phyloP scores from a whole-genome alignment of 1,139 yeast species.

The Yamadazyma membranifaciens region DNA sequence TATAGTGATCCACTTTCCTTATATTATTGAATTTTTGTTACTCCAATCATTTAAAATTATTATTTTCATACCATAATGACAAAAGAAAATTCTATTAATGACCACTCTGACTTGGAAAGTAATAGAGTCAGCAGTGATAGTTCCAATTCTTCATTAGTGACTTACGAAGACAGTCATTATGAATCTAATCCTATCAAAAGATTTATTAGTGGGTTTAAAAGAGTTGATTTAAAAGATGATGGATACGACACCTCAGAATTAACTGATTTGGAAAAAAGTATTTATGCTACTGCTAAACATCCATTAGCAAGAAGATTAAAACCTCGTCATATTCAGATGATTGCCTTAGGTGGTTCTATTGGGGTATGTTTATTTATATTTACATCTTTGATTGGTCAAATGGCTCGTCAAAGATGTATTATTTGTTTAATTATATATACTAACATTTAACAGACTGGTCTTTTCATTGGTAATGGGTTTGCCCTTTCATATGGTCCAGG shows the following conservation, averaged over 20 bases:
- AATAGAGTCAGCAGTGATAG: background rate
- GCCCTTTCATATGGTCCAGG: conserved; percentile 71
- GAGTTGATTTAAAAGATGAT: conserved; percentile 39
- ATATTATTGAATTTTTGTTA: too few relatives aligned
- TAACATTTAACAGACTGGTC: conserved; percentile 29
- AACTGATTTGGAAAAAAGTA: conserved; percentile 35
- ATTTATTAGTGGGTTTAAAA: conserved; percentile 38
- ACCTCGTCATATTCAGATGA: conserved; percentile 44
- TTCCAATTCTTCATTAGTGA: background rate
- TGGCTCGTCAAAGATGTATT: too few relatives aligned
- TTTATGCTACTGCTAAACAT: conserved; percentile 37
- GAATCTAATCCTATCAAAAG: conserved; percentile 13
- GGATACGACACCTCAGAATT: conserved; percentile 33
- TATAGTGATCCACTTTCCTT: too few relatives aligned
- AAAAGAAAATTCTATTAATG: conserved; percentile 1
- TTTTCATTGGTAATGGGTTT: conserved; percentile 68
- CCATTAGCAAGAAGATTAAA: conserved; percentile 37
- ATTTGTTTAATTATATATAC: too few relatives aligned
- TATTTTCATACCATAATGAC: background rate
- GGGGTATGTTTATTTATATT: conserved; percentile 14
- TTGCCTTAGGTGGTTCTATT: conserved; percentile 45
- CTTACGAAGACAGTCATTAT: background rate
- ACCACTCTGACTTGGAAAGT: background rate
- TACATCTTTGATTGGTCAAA: too few relatives aligned
- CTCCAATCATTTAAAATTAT: too few relatives aligned